Percentiles rank a stretch among this genome's conserved stretches.
phyloP scores from a whole-genome alignment of 2,329 filamentous ascomycete species.

The Sarocladiaceae sp. region DNA sequence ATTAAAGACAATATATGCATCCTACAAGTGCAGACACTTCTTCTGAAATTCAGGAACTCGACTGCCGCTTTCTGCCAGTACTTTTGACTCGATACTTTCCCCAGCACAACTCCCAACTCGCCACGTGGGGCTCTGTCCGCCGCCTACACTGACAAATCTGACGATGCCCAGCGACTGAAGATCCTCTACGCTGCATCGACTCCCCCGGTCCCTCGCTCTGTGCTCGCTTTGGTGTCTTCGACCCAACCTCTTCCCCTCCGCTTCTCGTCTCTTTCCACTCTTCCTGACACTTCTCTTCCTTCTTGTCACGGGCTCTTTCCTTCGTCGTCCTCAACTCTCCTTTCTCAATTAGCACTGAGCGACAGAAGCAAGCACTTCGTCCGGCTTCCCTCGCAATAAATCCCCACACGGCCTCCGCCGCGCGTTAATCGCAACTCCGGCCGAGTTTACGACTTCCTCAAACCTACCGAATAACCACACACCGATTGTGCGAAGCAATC shows the following conservation, averaged over 20 bases:
- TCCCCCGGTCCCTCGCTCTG: neutral
- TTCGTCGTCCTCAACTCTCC: slow-evolving; percentile 12
- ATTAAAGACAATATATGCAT: too few species aligned
- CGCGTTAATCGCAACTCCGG: neutral
- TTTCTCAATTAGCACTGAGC: slow-evolving; percentile 7
- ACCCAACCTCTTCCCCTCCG: slow-evolving; percentile 8
- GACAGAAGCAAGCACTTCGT: neutral
- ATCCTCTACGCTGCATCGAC: slow-evolving; percentile 6
- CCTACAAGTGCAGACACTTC: too few species aligned
- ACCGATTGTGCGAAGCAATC: neutral
- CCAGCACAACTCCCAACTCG: neutral
- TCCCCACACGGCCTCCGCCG: slow-evolving; percentile 1
- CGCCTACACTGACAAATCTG: slow-evolving; percentile 6
- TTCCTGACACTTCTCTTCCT: slow-evolving; percentile 14
- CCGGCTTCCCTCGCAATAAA: neutral
- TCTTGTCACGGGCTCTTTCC: slow-evolving; percentile 10
- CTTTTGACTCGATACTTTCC: too few species aligned
- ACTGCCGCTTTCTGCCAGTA: too few species aligned
- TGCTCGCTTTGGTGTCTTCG: neutral
- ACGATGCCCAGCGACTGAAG: slow-evolving; percentile 10
- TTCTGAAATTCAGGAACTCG: too few species aligned
- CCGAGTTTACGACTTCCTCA: neutral
- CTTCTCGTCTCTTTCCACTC: slow-evolving; percentile 14
- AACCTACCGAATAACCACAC: neutral
- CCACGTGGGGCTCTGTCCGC: slow-evolving; percentile 5